A percentile compares a stretch with the other conserved stretches of the same genome.
These are phyloP conservation scores for Pelargonium myrrhifolium DNA, from an alignment of 441 rosid species.

Conservation along the genomic window DNA sequence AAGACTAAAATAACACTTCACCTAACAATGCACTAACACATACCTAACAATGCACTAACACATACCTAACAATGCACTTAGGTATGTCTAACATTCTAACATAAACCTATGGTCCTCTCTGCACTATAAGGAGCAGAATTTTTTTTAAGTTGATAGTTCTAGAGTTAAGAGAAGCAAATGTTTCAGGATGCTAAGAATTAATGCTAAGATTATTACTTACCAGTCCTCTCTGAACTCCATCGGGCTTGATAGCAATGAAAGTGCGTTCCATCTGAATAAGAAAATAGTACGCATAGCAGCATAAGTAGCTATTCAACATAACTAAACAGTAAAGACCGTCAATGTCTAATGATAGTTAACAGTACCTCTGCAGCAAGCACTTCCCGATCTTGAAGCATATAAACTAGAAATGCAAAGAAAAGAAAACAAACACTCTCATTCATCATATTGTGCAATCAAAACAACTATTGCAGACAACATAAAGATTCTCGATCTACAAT, in stretches of 20 bases:
- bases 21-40: too few species aligned
- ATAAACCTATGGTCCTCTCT: too few species aligned
- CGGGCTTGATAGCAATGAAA: conserved; percentile 97
- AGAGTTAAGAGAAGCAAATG: too few species aligned
- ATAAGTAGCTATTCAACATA: background rate
- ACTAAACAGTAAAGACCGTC: background rate
- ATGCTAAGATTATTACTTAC: conserved; percentile 27
- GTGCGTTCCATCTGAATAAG: conserved; percentile 69
- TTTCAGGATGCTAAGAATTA: too few species aligned
- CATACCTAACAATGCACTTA: too few species aligned
- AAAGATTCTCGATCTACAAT: background rate
- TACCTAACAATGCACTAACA: too few species aligned
- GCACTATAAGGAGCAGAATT: too few species aligned
- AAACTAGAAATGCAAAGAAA: background rate
- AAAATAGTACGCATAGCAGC: too few species aligned
- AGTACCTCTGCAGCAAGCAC: conserved; percentile 4
- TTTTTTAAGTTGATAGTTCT: too few species aligned
- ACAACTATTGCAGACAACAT: background rate
- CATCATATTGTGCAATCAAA: conserved; percentile 4
- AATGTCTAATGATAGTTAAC: background rate
- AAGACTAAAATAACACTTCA: too few species aligned
- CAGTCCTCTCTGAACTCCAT: conserved; percentile 95
- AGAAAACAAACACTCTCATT: background rate
- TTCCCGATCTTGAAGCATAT: conserved; percentile 1
- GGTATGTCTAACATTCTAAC: too few species aligned